These are phyloP conservation scores for Mycena amicta DNA, from an alignment of 768 basidiomycete genomes.

Conservation along the genomic window DNA sequence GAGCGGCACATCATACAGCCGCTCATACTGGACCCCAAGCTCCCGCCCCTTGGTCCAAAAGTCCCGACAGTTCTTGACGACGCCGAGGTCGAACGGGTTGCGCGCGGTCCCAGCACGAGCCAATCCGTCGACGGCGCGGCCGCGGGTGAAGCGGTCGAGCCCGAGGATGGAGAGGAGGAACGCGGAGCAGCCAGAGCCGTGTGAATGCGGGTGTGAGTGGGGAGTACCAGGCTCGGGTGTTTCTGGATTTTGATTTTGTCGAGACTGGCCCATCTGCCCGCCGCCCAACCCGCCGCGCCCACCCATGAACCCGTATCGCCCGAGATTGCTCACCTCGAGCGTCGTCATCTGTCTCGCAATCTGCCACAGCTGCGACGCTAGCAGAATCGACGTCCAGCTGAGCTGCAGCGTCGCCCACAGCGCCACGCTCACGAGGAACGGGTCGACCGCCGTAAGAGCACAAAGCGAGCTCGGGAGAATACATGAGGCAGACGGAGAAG, in stretches of 20 bases:
- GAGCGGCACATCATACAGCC: conserved; percentile 83
- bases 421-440: conserved; percentile 82
- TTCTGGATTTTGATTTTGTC: not conserved
- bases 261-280: not conserved
- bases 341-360: conserved; percentile 94
- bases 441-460: conserved; percentile 66
- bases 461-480: conserved; percentile 73
- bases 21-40: conserved; percentile 88
- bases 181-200: conserved; percentile 37
- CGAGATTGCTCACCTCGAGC: conserved; percentile 92
- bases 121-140: conserved; percentile 86
- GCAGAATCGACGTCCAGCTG: conserved; percentile 90
- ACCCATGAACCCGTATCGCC: conserved; percentile 90
- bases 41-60: conserved; percentile 90
- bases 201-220: not conserved
- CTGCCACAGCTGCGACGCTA: conserved; percentile 89
- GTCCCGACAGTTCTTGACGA: conserved; percentile 81
- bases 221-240: not conserved
- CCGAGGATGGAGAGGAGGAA: conserved; percentile 92
- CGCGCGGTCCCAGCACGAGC: conserved; percentile 71
- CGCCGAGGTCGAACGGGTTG: conserved; percentile 91
- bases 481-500: conserved; percentile 60
- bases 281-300: not conserved
- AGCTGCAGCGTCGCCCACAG: conserved; percentile 91
- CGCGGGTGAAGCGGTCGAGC: conserved; percentile 91